Conservation (phyloP, 257 asterid genomes). For the Solanum okadae region DNA sequence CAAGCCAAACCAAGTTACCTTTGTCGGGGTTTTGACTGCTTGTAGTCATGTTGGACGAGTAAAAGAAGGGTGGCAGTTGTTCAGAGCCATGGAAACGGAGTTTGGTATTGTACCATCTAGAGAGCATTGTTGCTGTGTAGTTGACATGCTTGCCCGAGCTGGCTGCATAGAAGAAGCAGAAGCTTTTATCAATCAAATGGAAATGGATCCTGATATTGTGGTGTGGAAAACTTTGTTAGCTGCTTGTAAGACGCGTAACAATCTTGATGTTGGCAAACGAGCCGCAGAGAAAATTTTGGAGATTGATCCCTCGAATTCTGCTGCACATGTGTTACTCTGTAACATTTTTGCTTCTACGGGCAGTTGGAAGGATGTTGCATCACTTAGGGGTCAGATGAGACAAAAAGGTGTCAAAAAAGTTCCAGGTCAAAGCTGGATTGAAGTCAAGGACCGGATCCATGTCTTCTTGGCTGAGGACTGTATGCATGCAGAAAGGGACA, state of each 20-base stretch:
- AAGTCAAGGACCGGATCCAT: constrained; percentile 34
- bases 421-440: constrained; percentile 71
- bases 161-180: constrained; percentile 59
- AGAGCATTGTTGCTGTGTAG: constrained; percentile 59
- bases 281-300: constrained; percentile 48
- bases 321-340: constrained; percentile 58
- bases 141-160: constrained; percentile 65
- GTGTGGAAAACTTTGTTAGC: constrained; percentile 62
- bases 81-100: constrained; percentile 42
- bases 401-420: constrained; percentile 48
- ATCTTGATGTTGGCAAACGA: constrained; percentile 50
- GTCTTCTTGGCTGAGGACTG: constrained; percentile 56
- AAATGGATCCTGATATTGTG: constrained; percentile 43
- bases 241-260: constrained; percentile 40
- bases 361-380: constrained; percentile 49
- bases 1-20: constrained; percentile 61
- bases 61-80: constrained; percentile 59
- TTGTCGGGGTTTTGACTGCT: constrained; percentile 72
- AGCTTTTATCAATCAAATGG: constrained; percentile 31
- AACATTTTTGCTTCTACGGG: constrained; percentile 56
- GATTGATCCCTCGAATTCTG: constrained; percentile 48
- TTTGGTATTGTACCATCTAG: constrained; percentile 48
- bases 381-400: constrained; percentile 48
- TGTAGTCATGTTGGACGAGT: constrained; percentile 74
- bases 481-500: constrained; percentile 42